Base-by-base conservation (phyloP, 2,329 filamentous ascomycete species). In the Meredithiella fracta region DNA sequence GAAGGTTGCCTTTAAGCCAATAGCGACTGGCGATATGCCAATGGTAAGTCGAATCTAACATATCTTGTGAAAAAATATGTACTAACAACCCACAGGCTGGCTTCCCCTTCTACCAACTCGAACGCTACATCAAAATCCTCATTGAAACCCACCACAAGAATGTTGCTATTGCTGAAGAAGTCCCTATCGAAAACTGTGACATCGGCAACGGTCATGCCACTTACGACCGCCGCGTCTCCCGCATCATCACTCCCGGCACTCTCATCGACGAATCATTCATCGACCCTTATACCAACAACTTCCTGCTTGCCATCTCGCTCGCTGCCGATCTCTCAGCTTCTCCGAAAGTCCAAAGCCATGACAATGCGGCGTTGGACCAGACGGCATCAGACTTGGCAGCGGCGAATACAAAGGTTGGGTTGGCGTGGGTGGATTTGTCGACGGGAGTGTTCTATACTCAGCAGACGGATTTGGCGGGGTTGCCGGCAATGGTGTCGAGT, bases 241-340 rank as follows among this genome's bases (percentile, higher is more conserved):
- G 92, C 57, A 83, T 98, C 62, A 81, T 98, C 64, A 97, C 92
- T 0, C 89, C 92, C 1, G 92, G 92, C 20, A 98, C 92, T 1
- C 73, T 98, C 55, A 95, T 98, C 61, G 92, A 98, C 67, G 92
- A 98, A 69, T 90, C 89, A 63, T 98, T 97, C 67, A 89, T 98
- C 74, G 87, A 97, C 65, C 87, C 89, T 1, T 91, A 86, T 65
- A 82, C 86, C 63, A 96, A 92, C 68, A 97, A 96, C 66, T 98
- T 91, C 67, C 75, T 97, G 34, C 78, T 97, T 66, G 83, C 86
- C 38, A 77, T 97, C 51, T 79, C 94, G 64, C 66, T 85, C 26
- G 59, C 58, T 11, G n/a, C 7, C 11, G 34, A 47, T 17, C 14
- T 26, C 17, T 11, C 23, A 37, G 2, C 22, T 40, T 29, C 34